Evolutionary conservation across 176 grass and related monocot species (phyloP).

Genomic region (Chloris gayana): DNA sequence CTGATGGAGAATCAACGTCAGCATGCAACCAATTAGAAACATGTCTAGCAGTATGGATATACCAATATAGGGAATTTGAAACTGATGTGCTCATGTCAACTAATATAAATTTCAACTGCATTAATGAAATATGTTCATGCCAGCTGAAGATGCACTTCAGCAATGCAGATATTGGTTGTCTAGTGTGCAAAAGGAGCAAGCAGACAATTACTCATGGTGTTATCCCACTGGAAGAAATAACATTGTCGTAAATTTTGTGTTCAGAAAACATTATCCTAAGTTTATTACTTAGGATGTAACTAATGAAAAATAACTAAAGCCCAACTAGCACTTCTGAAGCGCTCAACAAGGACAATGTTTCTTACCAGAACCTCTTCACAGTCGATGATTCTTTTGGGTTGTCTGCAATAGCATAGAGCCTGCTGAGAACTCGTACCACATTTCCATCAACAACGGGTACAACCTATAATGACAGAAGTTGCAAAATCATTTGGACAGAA

Average conservation of each 20-base stretch:
- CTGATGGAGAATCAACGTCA: not conserved
- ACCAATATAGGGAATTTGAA: not conserved
- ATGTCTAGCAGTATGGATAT: not conserved
- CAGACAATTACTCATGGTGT: not conserved
- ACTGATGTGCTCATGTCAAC: not conserved
- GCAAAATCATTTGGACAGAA: constrained; percentile 32
- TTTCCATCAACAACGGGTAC: constrained; percentile 93
- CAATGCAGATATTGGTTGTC: not conserved
- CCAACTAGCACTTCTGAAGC: not conserved
- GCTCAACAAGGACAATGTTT: constrained; percentile 15
- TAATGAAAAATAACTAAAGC: not conserved
- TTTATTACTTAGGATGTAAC: not conserved
- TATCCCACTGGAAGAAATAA: constrained; percentile 10
- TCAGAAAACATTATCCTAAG: not conserved
- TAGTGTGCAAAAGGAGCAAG: not conserved
- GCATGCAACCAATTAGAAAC: not conserved
- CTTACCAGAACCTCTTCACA: constrained; percentile 79
- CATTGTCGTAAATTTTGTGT: not conserved
- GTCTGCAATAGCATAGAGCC: constrained; percentile 77
- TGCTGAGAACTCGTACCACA: constrained; percentile 82
- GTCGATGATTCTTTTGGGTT: constrained; percentile 87
- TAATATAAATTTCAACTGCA: not conserved
- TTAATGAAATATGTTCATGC: not conserved
- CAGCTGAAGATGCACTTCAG: not conserved
- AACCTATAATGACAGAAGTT: constrained; percentile 47